These are phyloP conservation scores for Pneumocystis sp. DNA, from an alignment of 1,139 yeast genomes.

Conservation along the genomic window DNA sequence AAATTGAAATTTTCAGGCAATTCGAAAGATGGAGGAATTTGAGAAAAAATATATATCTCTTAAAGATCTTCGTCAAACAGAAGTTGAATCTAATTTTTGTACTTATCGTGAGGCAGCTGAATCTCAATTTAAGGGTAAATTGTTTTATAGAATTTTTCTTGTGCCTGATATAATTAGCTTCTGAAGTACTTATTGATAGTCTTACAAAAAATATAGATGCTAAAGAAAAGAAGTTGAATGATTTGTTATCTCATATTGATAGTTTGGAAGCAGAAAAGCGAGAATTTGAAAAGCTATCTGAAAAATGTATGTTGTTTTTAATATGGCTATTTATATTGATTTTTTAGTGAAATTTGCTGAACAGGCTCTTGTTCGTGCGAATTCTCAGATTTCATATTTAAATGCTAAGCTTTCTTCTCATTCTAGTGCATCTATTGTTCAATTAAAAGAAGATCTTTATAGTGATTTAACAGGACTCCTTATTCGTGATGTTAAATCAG, in stretches of 20 bases:
- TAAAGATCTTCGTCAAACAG: not conserved
- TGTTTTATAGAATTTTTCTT: not conserved
- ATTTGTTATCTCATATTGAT: not conserved
- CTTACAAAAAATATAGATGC: not conserved
- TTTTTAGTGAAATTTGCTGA: not conserved
- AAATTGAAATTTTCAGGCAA: not conserved
- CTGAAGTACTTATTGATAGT: not conserved
- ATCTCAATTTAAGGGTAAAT: not conserved
- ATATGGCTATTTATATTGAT: not conserved
- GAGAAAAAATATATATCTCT: not conserved
- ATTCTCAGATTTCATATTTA: not conserved
- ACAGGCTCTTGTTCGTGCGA: not conserved
- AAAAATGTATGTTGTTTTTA: not conserved
- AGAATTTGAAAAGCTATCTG: not conserved
- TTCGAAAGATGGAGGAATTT: not conserved
- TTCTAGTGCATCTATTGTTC: not conserved
- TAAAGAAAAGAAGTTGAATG: not conserved
- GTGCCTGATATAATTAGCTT: not conserved
- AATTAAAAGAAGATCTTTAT: slow-evolving; percentile 9
- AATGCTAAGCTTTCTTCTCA: not conserved
- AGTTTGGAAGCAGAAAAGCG: not conserved
- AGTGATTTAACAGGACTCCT: slow-evolving; percentile 10
- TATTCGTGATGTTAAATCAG: slow-evolving; percentile 13
- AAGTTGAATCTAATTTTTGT: not conserved
- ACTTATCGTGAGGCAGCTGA: not conserved